Base-by-base conservation (phyloP, 179 eudicot species). In the Beta macrorhiza region DNA sequence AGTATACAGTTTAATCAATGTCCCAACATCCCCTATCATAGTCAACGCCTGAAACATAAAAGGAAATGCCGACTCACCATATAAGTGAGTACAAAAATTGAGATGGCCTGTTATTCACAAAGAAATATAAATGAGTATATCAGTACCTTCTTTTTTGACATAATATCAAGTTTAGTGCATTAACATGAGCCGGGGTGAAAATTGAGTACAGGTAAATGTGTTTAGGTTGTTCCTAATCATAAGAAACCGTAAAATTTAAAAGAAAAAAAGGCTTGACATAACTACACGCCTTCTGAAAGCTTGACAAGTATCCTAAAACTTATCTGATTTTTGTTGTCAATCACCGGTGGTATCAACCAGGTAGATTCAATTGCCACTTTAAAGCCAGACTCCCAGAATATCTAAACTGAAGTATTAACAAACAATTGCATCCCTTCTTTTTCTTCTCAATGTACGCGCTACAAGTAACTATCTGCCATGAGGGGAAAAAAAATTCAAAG, bases 111-210 rank as follows among this genome's bases (percentile, higher is more conserved):
- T 20, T 14, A 65, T 12, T 71, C 42, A 51, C 44, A 72, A 29
- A 29, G 32, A 29, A 29, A 29, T 29, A 56, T 57, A 74, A 79
- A 47, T 51, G 25, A 16, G 25, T 57, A 19, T 37, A 76, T 0
- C 61, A 82, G 19, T 89, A 97, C 99, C 99, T 91, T 84, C 86
- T 85, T 84, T 91, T 97, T 67, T 91, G 98, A 82, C 83, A 91
- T 82, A 97, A 84, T 77, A 97, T 85, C 80, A 84, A 76, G 74
- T 88, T 89, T 74, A 97, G 80, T 72, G 91, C 98, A 25, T 25
- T 25, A 25, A 88, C 89, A 61, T 70, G 25, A 25, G 25, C 25
- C 25, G 25, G 25, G 25, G 25, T 25, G 25, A 25, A 25, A 25
- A 25, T 25, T 25, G 25, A 25, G 25, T 25, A 25, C 25, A 25